Base-by-base conservation (phyloP, 2,329 filamentous ascomycete genomes). In the Ophiocordyceps unilateralis region DNA sequence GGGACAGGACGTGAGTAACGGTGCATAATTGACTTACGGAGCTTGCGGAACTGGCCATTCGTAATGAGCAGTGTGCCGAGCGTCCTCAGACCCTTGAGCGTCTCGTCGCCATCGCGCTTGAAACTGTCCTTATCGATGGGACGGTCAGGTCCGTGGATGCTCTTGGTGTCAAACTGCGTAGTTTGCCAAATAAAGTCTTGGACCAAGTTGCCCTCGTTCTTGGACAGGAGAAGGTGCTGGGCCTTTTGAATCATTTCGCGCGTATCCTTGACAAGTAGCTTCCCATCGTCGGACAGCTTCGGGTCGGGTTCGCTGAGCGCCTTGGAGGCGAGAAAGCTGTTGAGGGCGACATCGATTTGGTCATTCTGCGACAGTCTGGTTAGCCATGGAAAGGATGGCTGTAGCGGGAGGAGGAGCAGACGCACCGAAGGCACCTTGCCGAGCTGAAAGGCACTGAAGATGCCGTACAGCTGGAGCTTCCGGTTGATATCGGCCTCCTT, bases 171-270 rank as follows among this genome's bases (percentile, higher is more conserved):
- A 48, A 91, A 78, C 40, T 83, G 73, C 56, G 86, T 78, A 0
- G 87, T 88, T 58, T 94, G 83, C 82, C 84, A 98, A 63, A 96
- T 85, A 63, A 98, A 96, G 55, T 98, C 88, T 58, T 98, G 91
- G 19, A 98, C 67, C 45, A 96, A 66, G 55, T 98, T 87, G 57
- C 88, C 91, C 46, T 94, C 76, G 58, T 98, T 98, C 74, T 96
- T 98, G 65, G 81, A 83, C 22, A 98, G 69, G 9, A 96, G 66
- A 12, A 98, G 72, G 45, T 78, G 65, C 68, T 95, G 93, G 45
- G 89, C 82, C 59, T 91, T 76, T 54, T 82, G 76, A 39, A 98
- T 78, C 42, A 94, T 85, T 43, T 83, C 70, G 47, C 76, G 78
- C 44, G 91, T 65, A 51, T 96, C 89, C 37, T 68, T 65, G 4